Percentiles rank a stretch among this genome's conserved stretches.
These are phyloP conservation scores for Strobilomyces echinocephalus DNA, from an alignment of 768 basidiomycete species.

Conservation along the genomic window DNA sequence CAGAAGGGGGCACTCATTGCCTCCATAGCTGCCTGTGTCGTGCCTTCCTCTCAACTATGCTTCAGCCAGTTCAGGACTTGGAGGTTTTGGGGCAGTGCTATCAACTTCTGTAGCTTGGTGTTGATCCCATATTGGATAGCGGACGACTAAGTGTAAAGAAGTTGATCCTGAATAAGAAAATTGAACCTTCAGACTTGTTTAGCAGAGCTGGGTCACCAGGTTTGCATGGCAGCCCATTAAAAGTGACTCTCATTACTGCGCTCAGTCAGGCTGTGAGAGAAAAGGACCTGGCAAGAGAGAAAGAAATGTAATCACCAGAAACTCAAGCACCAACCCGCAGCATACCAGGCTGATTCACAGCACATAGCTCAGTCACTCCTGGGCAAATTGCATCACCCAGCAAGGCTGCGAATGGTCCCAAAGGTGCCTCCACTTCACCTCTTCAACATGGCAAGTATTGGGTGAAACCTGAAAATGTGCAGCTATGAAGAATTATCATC, in stretches of 20 bases:
- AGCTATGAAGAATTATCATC: conserved; percentile 70
- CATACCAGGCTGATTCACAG: conserved; percentile 39
- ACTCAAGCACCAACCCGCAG: conserved; percentile 37
- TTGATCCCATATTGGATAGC: conserved; percentile 61
- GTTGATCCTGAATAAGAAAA: conserved; percentile 80
- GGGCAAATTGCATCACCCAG: conserved; percentile 24
- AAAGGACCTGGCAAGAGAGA: conserved; percentile 50
- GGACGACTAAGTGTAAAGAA: conserved; percentile 89
- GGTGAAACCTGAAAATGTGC: conserved; percentile 69
- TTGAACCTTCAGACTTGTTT: conserved; percentile 70
- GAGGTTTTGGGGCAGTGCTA: conserved; percentile 56
- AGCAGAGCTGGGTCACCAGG: conserved; percentile 40
- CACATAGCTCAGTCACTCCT: conserved; percentile 30
- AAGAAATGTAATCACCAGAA: conserved; percentile 26
- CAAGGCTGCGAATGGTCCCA: conserved; percentile 27
- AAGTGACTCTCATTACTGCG: conserved; percentile 70
- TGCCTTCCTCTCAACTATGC: conserved; percentile 62
- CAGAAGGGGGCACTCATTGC: conserved; percentile 54
- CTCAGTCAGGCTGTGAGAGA: conserved; percentile 72
- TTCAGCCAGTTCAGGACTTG: conserved; percentile 57
- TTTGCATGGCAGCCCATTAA: conserved; percentile 31
- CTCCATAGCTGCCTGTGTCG: conserved; percentile 61
- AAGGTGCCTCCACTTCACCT: conserved; percentile 27
- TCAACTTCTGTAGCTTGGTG: conserved; percentile 33
- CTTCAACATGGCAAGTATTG: conserved; percentile 88